Conservation (phyloP, 2,329 filamentous ascomycete genomes). For the Juglanconis juglandina region DNA sequence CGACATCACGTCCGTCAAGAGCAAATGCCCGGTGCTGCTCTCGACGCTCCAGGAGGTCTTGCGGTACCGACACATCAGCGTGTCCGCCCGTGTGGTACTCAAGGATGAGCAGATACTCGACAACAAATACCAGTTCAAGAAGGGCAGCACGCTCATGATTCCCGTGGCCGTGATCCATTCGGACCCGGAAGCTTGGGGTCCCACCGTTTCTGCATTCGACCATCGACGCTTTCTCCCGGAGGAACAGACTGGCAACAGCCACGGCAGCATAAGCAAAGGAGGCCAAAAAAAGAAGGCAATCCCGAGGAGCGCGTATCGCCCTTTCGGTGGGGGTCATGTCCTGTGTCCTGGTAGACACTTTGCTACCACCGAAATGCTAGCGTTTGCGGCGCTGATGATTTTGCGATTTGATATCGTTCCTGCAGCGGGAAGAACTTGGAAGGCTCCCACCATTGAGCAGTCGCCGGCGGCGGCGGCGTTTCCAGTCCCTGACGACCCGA, state of each 20-base stretch:
- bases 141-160: slow-evolving; percentile 14
- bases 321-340: background rate
- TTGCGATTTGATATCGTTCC: slow-evolving; percentile 21
- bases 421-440: slow-evolving; percentile 10
- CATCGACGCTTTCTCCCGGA: slow-evolving; percentile 1
- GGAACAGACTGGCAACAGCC: background rate
- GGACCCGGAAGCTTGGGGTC: background rate
- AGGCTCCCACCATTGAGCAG: background rate
- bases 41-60: slow-evolving; percentile 38
- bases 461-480: slow-evolving; percentile 2
- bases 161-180: background rate
- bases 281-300: background rate
- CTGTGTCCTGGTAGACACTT: slow-evolving; percentile 10
- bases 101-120: slow-evolving; percentile 11
- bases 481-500: slow-evolving; percentile 1
- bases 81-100: slow-evolving; percentile 19
- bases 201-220: background rate
- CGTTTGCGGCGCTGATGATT: slow-evolving; percentile 22
- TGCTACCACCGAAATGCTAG: slow-evolving; percentile 11
- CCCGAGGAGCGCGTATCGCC: slow-evolving; percentile 31
- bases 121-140: slow-evolving; percentile 14
- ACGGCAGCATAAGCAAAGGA: background rate
- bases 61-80: slow-evolving; percentile 31
- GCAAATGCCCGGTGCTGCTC: slow-evolving; percentile 32
- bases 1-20: slow-evolving; percentile 28